phyloP scores from a whole-genome alignment of 108 stramenopile genomes.

The Skeletonema menzelii region DNA sequence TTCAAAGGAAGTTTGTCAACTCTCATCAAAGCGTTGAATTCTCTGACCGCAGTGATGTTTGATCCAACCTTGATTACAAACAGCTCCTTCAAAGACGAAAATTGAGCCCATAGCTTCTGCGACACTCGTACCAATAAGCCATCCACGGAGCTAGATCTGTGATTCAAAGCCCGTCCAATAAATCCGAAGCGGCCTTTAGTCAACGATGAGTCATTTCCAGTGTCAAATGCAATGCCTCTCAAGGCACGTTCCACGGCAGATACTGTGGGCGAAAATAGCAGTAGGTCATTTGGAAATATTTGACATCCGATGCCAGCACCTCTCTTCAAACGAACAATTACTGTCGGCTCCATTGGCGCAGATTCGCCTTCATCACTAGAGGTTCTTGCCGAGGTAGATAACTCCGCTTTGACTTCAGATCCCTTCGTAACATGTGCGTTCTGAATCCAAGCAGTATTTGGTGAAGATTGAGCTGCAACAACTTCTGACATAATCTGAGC shows the following conservation, averaged over 20 bases:
- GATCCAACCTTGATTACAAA: constrained; percentile 47
- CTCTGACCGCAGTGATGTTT: constrained; percentile 54
- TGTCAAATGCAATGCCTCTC: constrained; percentile 29
- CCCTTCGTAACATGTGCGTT: constrained; percentile 12
- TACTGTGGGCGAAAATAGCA: constrained; percentile 31
- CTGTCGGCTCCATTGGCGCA: constrained; percentile 27
- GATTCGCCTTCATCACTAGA: constrained; percentile 5
- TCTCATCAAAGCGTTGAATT: constrained; percentile 45
- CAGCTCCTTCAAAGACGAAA: constrained; percentile 35
- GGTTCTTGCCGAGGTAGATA: constrained; percentile 18
- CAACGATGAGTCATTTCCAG: background rate
- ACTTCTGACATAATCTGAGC: constrained; percentile 53
- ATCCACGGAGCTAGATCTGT: constrained; percentile 36
- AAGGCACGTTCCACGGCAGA: constrained; percentile 30
- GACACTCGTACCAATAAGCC: constrained; percentile 43
- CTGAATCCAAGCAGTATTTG: constrained; percentile 24
- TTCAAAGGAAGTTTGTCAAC: constrained; percentile 38
- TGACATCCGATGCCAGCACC: constrained; percentile 25
- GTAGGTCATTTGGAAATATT: constrained; percentile 31
- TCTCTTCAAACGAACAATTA: constrained; percentile 21
- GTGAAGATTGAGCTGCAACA: constrained; percentile 35
- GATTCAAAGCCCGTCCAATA: constrained; percentile 40
- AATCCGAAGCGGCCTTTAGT: constrained; percentile 39
- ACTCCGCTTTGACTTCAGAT: constrained; percentile 27
- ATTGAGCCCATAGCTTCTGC: constrained; percentile 36